Conservation (phyloP, 1,139 yeast species). For the Sugiyamaella neomexicana region DNA sequence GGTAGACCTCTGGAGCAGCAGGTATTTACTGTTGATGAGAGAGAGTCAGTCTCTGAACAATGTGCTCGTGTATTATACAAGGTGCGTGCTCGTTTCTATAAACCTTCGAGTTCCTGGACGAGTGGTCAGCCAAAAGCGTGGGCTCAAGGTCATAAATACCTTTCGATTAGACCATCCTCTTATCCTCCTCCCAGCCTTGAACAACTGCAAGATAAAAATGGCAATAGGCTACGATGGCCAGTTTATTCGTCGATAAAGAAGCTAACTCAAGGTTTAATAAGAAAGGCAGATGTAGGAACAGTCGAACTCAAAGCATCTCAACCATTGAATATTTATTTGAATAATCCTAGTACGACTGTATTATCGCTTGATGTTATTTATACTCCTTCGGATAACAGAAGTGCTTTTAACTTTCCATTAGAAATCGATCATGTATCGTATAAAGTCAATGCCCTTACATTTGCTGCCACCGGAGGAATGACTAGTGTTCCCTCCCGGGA, state of each 20-base stretch:
- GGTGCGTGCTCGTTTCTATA: constrained; percentile 25
- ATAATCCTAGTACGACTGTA: constrained; percentile 14
- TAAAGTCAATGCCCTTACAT: constrained; percentile 18
- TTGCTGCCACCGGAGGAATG: constrained; percentile 18
- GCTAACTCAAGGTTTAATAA: constrained; percentile 16
- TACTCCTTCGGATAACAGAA: neutral
- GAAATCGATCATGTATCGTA: constrained; percentile 19
- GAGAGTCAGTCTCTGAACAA: constrained; percentile 20
- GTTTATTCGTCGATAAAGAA: constrained; percentile 6
- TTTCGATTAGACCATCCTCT: constrained; percentile 16
- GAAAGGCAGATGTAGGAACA: constrained; percentile 14
- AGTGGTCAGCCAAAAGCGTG: neutral
- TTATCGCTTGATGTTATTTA: constrained; percentile 14
- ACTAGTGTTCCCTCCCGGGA: constrained; percentile 7
- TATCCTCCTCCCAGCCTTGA: constrained; percentile 14
- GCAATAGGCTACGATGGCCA: constrained; percentile 8
- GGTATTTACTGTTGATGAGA: neutral
- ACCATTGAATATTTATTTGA: constrained; percentile 11
- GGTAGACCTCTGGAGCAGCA: constrained; percentile 17
- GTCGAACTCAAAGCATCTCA: constrained; percentile 12
- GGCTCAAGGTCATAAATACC: constrained; percentile 12
- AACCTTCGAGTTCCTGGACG: constrained; percentile 6
- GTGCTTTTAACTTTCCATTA: constrained; percentile 13
- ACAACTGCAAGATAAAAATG: constrained; percentile 12
- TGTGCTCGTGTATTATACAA: constrained; percentile 24